Conservation (phyloP, 257 asterid genomes). For the Nicotiana sylvestris region DNA sequence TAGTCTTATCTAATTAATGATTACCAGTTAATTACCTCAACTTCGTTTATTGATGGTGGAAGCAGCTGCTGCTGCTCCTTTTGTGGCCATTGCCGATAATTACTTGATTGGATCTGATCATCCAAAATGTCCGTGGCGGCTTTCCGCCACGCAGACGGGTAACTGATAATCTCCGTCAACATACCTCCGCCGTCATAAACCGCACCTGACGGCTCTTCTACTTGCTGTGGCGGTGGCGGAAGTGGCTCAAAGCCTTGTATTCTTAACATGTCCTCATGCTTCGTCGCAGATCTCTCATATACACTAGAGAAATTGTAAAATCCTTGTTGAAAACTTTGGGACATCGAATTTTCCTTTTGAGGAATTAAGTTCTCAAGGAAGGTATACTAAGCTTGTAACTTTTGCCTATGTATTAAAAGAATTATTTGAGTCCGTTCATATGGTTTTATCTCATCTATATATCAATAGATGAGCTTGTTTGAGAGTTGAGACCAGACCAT, state of each 20-base stretch:
- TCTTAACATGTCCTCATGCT: constrained; percentile 23
- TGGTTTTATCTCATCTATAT: background rate
- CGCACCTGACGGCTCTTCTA: constrained; percentile 12
- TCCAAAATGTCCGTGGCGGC: constrained; percentile 23
- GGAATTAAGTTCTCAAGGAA: background rate
- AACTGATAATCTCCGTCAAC: constrained; percentile 47
- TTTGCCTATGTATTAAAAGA: background rate
- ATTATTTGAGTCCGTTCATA: background rate
- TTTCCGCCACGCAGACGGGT: constrained; percentile 33
- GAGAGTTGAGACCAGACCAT: background rate
- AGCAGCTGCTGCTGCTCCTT: constrained; percentile 29
- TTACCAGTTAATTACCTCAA: constrained; percentile 26
- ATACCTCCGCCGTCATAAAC: constrained; percentile 47
- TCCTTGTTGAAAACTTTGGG: constrained; percentile 39
- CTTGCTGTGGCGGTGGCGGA: constrained; percentile 17
- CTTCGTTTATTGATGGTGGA: constrained; percentile 23
- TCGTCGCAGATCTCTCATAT: constrained; percentile 34
- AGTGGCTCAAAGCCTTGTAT: constrained; percentile 34
- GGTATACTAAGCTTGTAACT: background rate
- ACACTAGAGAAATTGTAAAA: constrained; percentile 34
- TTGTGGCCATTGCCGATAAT: constrained; percentile 34
- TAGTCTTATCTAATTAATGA: background rate
- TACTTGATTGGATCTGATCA: constrained; percentile 53
- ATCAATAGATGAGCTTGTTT: background rate
- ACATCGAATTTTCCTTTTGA: constrained; percentile 33